Evolutionary conservation across 1,284 basidiomycete genomes (phyloP).

Genomic region (Acaromyces ingoldii): DNA sequence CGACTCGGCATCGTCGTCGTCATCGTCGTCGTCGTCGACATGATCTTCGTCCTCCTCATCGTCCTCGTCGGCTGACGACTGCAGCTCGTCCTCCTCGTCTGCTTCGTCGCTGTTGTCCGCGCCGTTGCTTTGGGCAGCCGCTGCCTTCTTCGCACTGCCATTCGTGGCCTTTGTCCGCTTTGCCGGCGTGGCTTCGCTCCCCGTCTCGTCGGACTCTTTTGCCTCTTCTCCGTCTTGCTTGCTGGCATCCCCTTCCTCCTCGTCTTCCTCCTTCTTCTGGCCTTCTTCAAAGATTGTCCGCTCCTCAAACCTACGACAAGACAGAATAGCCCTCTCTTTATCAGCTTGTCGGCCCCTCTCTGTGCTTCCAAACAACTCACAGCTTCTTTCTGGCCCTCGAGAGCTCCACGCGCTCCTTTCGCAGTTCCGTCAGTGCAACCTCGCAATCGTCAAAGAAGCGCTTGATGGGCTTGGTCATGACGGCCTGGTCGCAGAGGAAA

Average conservation of each 20-base stretch:
- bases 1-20: conserved; percentile 2
- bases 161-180: not conserved
- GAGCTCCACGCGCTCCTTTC: conserved; percentile 92
- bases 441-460: conserved; percentile 85
- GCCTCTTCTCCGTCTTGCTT: conserved; percentile 6
- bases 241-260: conserved; percentile 12
- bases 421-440: conserved; percentile 76
- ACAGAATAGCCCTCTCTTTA: not conserved
- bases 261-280: conserved; percentile 13
- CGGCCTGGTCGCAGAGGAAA: conserved; percentile 82
- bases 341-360: too few species aligned
- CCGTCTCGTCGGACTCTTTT: conserved; percentile 9
- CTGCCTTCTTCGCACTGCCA: conserved; percentile 3
- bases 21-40: conserved; percentile 2
- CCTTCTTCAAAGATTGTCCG: conserved; percentile 62
- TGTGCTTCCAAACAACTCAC: too few species aligned
- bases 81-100: conserved; percentile 33
- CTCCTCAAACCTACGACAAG: conserved; percentile 63
- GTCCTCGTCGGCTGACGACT: conserved; percentile 7
- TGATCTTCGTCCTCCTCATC: conserved; percentile 32
- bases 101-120: conserved; percentile 12
- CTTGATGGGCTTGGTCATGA: conserved; percentile 82
- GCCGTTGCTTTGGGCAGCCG: not conserved
- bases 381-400: conserved; percentile 79
- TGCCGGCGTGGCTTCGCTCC: conserved; percentile 10